Percentiles rank a stretch among this genome's conserved stretches.
phyloP scores from a whole-genome alignment of 225 moss, liverwort and hornwort genomes.

The Thuidium tamariscinum region DNA sequence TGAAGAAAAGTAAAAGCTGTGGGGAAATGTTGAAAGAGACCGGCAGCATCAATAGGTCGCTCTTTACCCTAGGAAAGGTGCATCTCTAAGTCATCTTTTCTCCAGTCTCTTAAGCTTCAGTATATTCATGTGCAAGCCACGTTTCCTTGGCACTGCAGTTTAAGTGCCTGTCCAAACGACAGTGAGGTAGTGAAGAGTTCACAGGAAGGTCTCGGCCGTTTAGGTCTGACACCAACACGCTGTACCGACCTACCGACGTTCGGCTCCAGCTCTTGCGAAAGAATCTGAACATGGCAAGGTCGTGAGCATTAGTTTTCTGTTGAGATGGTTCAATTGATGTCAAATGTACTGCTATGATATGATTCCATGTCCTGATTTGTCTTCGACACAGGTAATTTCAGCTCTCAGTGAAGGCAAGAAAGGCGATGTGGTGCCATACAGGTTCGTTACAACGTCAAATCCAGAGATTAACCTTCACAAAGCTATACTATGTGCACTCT shows the following conservation, averaged over 20 bases:
- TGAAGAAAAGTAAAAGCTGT: constrained; percentile 92
- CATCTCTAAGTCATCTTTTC: neutral
- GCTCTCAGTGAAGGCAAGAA: constrained; percentile 91
- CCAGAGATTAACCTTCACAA: neutral
- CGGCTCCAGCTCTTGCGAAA: neutral
- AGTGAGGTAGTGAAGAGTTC: neutral
- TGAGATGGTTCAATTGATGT: neutral
- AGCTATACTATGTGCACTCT: neutral
- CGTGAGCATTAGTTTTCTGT: neutral
- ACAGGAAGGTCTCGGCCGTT: neutral
- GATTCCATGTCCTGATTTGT: neutral
- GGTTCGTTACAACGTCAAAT: constrained; percentile 23
- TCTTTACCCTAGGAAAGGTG: constrained; percentile 98
- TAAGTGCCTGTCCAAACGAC: neutral
- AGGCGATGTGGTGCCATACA: constrained; percentile 94
- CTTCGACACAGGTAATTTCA: constrained; percentile 67
- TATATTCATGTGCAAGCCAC: neutral
- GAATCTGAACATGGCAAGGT: neutral
- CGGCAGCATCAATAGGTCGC: constrained; percentile 90
- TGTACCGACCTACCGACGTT: neutral
- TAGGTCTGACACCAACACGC: neutral
- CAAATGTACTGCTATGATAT: neutral
- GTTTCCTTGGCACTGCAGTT: neutral
- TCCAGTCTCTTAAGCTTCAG: neutral
- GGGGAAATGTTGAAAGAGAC: constrained; percentile 96